Conservation (phyloP, 768 basidiomycete genomes). For the Pulveroboletus ravenelii region DNA sequence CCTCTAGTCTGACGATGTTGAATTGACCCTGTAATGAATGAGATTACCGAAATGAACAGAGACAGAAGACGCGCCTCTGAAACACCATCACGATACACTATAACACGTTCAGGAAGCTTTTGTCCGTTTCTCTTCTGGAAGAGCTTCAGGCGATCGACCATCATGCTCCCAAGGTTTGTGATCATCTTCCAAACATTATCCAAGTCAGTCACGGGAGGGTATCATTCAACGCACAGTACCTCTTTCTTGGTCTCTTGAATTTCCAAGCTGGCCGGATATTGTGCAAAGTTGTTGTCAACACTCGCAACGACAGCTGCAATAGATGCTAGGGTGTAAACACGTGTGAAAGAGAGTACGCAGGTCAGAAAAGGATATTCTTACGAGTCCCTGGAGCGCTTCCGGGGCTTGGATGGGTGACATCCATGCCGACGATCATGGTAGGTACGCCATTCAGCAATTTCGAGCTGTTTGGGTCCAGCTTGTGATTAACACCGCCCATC, state of each 20-base stretch:
- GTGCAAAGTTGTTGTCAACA: conserved; percentile 39
- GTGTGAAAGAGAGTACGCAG: neutral
- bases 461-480: conserved; percentile 35
- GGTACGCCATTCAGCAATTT: conserved; percentile 36
- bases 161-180: conserved; percentile 44
- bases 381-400: conserved; percentile 55
- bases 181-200: conserved; percentile 37
- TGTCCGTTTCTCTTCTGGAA: conserved; percentile 34
- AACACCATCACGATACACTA: conserved; percentile 73
- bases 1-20: conserved; percentile 38
- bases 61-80: conserved; percentile 51
- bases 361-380: conserved; percentile 7
- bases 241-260: conserved; percentile 65
- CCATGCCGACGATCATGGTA: conserved; percentile 56
- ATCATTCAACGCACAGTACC: conserved; percentile 29
- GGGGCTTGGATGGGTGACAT: conserved; percentile 76
- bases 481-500: conserved; percentile 50
- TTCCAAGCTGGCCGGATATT: conserved; percentile 47
- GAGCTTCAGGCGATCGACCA: conserved; percentile 41
- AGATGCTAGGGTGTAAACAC: conserved; percentile 29
- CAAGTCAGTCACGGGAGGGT: neutral
- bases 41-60: conserved; percentile 1
- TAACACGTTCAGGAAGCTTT: conserved; percentile 39
- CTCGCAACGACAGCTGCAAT: conserved; percentile 54
- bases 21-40: conserved; percentile 43